These are phyloP conservation scores for Collybiopsis confluens DNA, from an alignment of 768 basidiomycete genomes.

Conservation along the genomic window DNA sequence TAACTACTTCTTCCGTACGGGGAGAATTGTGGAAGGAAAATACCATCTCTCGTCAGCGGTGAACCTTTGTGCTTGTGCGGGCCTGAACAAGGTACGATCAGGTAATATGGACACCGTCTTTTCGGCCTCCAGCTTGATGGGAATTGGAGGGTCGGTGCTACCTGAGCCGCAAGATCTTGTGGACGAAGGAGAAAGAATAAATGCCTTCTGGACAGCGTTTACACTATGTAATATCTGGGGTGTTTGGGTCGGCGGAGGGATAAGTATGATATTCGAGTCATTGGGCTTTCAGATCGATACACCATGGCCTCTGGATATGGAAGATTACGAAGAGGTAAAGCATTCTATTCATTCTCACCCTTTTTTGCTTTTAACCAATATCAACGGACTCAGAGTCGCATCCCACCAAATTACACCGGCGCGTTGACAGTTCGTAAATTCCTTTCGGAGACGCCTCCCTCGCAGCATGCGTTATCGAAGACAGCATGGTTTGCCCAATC, in stretches of 20 bases:
- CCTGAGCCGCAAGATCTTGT: conserved; percentile 3
- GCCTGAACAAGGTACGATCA: conserved; percentile 32
- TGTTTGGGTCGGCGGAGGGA: conserved; percentile 27
- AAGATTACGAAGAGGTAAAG: conserved; percentile 13
- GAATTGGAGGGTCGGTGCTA: conserved; percentile 30
- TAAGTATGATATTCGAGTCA: conserved; percentile 1
- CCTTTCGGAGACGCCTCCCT: conserved; percentile 3
- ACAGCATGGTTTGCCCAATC: not conserved
- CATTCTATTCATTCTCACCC: not conserved
- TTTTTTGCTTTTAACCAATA: not conserved
- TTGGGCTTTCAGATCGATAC: conserved; percentile 9
- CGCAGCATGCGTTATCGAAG: not conserved
- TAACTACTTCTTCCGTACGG: conserved; percentile 38
- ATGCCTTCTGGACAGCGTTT: conserved; percentile 38
- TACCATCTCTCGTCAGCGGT: conserved; percentile 35
- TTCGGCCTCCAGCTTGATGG: conserved; percentile 32
- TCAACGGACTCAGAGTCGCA: conserved; percentile 1
- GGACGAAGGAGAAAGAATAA: conserved; percentile 35
- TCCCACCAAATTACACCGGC: conserved; percentile 23
- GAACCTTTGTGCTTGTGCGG: conserved; percentile 20
- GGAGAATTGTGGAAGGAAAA: conserved; percentile 36
- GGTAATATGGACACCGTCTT: conserved; percentile 34
- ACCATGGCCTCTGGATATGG: conserved; percentile 11
- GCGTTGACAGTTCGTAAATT: conserved; percentile 4
- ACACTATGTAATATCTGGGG: conserved; percentile 26